Evolutionary conservation across 2,329 filamentous ascomycete genomes (phyloP).

Genomic region (Colletotrichum caudatum): DNA sequence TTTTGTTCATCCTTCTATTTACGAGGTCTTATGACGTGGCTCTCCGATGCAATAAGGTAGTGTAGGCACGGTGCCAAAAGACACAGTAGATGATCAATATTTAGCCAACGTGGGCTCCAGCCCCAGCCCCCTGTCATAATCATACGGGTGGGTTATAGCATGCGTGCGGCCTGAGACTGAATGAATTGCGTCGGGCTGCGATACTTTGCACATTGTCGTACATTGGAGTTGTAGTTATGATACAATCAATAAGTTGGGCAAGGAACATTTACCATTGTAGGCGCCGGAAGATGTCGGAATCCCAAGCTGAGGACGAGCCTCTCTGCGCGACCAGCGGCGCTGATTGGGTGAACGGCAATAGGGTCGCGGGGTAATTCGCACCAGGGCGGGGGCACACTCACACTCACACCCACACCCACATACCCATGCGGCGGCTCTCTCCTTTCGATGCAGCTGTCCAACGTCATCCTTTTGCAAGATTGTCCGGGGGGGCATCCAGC

Average conservation of each 20-base stretch:
- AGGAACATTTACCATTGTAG: constrained; percentile 16
- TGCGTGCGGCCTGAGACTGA: background rate
- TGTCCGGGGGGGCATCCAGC: constrained; percentile 16
- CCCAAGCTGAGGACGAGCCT: constrained; percentile 23
- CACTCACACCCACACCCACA: background rate
- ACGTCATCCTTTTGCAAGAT: constrained; percentile 42
- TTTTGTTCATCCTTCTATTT: background rate
- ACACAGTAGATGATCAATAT: constrained; percentile 20
- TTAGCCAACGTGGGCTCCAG: constrained; percentile 9
- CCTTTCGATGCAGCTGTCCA: constrained; percentile 22
- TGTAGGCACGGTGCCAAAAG: background rate
- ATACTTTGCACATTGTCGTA: constrained; percentile 1
- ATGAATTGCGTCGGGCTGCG: background rate
- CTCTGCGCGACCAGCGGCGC: constrained; percentile 13
- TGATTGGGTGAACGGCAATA: constrained; percentile 21
- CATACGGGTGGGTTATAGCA: too few relatives aligned
- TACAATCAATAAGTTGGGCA: background rate
- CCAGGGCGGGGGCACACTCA: constrained; percentile 23
- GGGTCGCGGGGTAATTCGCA: constrained; percentile 35
- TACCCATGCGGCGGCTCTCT: constrained; percentile 31
- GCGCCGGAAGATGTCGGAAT: constrained; percentile 40
- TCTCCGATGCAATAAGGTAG: background rate
- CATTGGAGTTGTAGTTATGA: background rate
- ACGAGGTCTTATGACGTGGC: background rate
- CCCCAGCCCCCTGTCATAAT: background rate